Percentiles rank a stretch among this genome's conserved stretches.
Evolutionary conservation across 331 rosid genomes (phyloP).

Genomic region (Malus hybrid): DNA sequence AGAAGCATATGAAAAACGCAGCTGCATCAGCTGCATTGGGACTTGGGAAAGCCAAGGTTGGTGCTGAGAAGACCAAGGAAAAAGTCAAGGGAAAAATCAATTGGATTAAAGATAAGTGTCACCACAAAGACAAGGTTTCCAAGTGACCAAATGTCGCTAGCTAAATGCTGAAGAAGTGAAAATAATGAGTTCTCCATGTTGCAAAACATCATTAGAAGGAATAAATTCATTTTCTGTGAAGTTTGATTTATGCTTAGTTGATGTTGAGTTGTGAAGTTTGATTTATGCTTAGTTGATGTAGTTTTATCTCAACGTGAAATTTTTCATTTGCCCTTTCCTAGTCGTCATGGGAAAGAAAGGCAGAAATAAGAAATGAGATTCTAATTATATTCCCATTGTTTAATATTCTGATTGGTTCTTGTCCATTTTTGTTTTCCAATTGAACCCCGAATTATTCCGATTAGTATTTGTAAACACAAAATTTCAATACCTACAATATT

Average conservation of each 20-base stretch:
- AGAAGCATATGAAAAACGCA: constrained; percentile 42
- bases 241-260: neutral
- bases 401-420: too few species aligned
- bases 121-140: constrained; percentile 37
- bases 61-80: constrained; percentile 20
- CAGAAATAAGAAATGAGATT: too few species aligned
- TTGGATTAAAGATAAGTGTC: constrained; percentile 65
- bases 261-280: too few species aligned
- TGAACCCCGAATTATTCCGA: too few species aligned
- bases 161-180: neutral
- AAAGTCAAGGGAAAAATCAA: constrained; percentile 52
- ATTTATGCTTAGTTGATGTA: too few species aligned
- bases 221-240: neutral
- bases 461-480: too few species aligned
- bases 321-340: too few species aligned
- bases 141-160: constrained; percentile 25
- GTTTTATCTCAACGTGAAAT: too few species aligned
- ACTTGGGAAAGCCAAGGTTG: constrained; percentile 31
- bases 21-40: constrained; percentile 37
- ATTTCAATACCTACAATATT: too few species aligned
- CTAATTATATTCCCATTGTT: too few species aligned
- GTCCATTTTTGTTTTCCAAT: neutral
- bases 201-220: neutral
- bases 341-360: too few species aligned
- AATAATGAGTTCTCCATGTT: neutral